Conservation (phyloP, 2,329 filamentous ascomycete species). For the Tolypocladium sp. region DNA sequence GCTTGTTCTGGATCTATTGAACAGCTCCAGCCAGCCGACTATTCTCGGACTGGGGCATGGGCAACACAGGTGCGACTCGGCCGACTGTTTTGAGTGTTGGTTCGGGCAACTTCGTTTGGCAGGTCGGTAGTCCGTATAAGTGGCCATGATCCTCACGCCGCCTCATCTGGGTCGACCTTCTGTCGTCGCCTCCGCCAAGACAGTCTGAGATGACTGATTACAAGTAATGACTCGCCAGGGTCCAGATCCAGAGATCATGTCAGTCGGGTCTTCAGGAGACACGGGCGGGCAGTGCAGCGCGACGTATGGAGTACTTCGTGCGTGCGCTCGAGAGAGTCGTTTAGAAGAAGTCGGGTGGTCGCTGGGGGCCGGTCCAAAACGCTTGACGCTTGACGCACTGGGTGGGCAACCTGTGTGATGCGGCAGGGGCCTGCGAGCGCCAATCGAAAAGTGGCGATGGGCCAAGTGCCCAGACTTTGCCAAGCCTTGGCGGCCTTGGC, state of each 20-base stretch:
- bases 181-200: too few species aligned
- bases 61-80: neutral
- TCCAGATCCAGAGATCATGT: neutral
- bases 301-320: too few species aligned
- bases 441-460: slow-evolving; percentile 21
- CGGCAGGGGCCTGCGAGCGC: slow-evolving; percentile 3
- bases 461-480: slow-evolving; percentile 25
- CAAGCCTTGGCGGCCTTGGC: slow-evolving; percentile 30
- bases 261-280: neutral
- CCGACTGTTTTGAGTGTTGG: neutral
- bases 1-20: neutral
- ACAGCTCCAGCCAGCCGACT: neutral
- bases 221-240: neutral
- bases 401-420: neutral
- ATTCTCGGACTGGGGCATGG: neutral
- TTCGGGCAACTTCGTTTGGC: neutral
- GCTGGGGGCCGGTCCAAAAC: neutral
- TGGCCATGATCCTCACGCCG: neutral
- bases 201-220: neutral
- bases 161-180: neutral
- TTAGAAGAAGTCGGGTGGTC: neutral
- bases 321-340: neutral
- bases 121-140: neutral
- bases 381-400: neutral
- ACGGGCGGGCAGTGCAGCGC: neutral